A percentile compares a stretch with the other conserved stretches of the same genome.
Conservation (phyloP, 1,139 yeast genomes). For the Candida mesenterica region DNA sequence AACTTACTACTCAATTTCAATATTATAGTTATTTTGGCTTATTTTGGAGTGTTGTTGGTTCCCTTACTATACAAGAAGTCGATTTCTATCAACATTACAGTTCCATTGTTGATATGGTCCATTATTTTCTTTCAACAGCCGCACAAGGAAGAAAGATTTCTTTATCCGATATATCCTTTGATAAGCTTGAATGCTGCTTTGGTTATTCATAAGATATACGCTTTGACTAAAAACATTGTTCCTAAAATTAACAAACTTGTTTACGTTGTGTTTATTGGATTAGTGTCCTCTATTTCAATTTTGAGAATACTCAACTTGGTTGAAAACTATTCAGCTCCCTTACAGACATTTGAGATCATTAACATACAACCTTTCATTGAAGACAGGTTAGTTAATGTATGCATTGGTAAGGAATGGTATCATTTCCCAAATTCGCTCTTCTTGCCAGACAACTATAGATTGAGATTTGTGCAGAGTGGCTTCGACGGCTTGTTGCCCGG, state of each 20-base stretch:
- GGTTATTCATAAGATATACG: constrained; percentile 31
- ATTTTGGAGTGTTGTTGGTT: constrained; percentile 33
- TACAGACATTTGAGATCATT: constrained; percentile 23
- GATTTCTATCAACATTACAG: constrained; percentile 16
- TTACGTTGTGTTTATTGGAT: constrained; percentile 18
- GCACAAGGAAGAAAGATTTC: constrained; percentile 90
- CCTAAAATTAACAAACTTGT: constrained; percentile 7
- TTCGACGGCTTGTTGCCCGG: constrained; percentile 90
- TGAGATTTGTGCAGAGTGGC: constrained; percentile 70
- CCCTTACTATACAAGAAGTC: constrained; percentile 16
- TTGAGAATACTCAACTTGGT: constrained; percentile 43
- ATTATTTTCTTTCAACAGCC: constrained; percentile 70
- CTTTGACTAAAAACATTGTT: constrained; percentile 6
- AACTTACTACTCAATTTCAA: constrained; percentile 78
- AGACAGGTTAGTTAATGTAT: constrained; percentile 47
- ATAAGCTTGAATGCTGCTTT: constrained; percentile 65
- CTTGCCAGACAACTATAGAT: constrained; percentile 56
- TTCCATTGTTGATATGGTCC: constrained; percentile 61
- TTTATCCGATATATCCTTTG: constrained; percentile 81
- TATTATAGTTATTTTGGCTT: constrained; percentile 48
- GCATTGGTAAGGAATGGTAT: constrained; percentile 94
- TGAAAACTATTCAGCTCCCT: constrained; percentile 61
- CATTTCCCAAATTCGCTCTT: constrained; percentile 88
- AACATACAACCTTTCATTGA: constrained; percentile 9
- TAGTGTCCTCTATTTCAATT: constrained; percentile 27